These are phyloP conservation scores for Hypocreales sp. DNA, from an alignment of 2,329 filamentous ascomycete genomes.

Conservation along the genomic window DNA sequence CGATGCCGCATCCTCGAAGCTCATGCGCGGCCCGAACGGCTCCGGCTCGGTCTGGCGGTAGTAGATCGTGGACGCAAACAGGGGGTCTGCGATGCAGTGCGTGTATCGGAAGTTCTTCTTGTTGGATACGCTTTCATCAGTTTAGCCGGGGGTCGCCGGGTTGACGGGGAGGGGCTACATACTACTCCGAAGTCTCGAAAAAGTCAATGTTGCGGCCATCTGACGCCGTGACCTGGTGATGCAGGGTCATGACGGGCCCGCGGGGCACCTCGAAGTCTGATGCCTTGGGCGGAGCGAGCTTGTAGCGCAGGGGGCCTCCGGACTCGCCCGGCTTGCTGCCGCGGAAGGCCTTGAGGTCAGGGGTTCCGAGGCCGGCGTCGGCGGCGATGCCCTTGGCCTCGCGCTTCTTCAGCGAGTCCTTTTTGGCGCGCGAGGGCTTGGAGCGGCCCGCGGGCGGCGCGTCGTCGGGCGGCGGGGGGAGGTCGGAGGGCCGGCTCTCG, in stretches of 20 bases:
- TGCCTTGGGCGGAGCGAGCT: constrained; percentile 45
- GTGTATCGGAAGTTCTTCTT: constrained; percentile 74
- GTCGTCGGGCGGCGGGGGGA: constrained; percentile 25
- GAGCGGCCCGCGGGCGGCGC: constrained; percentile 18
- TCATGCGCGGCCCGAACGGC: constrained; percentile 72
- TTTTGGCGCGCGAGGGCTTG: constrained; percentile 38
- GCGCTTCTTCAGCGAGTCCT: constrained; percentile 53
- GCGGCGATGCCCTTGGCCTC: constrained; percentile 44
- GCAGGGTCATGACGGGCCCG: constrained; percentile 38
- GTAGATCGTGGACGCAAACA: constrained; percentile 73
- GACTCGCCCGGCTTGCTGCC: constrained; percentile 26
- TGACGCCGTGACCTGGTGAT: constrained; percentile 34
- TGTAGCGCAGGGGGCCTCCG: constrained; percentile 39
- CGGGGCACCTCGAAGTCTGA: constrained; percentile 46
- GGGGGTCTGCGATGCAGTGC: constrained; percentile 78
- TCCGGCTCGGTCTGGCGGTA: constrained; percentile 79
- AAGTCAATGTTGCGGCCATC: constrained; percentile 39
- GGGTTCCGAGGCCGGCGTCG: constrained; percentile 37
- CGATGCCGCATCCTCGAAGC: constrained; percentile 79
- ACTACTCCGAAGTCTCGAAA: constrained; percentile 50
- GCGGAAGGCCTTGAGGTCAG: constrained; percentile 33
- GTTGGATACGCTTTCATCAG: constrained; percentile 35
- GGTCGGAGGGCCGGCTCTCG: constrained; percentile 30
- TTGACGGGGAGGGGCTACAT: constrained; percentile 12
- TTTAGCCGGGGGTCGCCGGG: constrained; percentile 3